Percentiles rank a stretch among this genome's conserved stretches.
Conservation (phyloP, 495 filamentous ascomycete genomes). For the Apiosordaria backusii region DNA sequence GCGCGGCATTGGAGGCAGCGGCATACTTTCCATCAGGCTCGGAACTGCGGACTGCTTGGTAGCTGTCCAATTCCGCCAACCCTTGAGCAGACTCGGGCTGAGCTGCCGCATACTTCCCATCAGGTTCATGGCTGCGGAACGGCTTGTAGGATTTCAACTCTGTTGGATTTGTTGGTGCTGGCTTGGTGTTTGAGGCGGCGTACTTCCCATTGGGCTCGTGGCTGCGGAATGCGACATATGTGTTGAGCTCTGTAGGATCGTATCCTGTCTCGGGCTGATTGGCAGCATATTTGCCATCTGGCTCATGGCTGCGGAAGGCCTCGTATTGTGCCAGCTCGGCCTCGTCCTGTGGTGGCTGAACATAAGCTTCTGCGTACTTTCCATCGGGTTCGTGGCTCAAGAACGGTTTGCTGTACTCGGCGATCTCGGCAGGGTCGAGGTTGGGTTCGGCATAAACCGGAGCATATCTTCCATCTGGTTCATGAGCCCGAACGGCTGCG, state of each 20-base stretch:
- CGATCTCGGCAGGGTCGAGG: neutral
- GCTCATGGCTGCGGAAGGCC: slow-evolving; percentile 36
- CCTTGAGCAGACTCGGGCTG: slow-evolving; percentile 7
- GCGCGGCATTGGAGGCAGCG: neutral
- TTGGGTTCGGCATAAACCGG: neutral
- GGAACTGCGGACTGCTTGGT: slow-evolving; percentile 17
- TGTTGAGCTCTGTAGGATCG: slow-evolving; percentile 12
- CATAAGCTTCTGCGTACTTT: slow-evolving; percentile 17
- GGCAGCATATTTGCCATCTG: slow-evolving; percentile 29
- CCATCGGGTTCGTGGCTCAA: slow-evolving; percentile 20
- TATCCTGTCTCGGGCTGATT: slow-evolving; percentile 9
- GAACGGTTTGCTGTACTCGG: neutral
- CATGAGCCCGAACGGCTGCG: neutral
- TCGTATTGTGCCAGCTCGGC: slow-evolving; percentile 31
- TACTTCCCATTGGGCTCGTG: slow-evolving; percentile 35
- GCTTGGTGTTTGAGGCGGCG: neutral
- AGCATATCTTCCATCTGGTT: slow-evolving; percentile 4
- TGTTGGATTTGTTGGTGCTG: neutral
- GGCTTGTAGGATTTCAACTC: slow-evolving; percentile 22
- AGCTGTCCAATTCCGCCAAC: slow-evolving; percentile 28
- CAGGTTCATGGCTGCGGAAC: slow-evolving; percentile 33
- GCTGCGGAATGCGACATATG: slow-evolving; percentile 27
- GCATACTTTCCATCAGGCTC: slow-evolving; percentile 13
- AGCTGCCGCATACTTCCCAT: slow-evolving; percentile 28
- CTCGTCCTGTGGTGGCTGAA: slow-evolving; percentile 1